These are phyloP conservation scores for Dothistroma pini DNA, from an alignment of 2,329 filamentous ascomycete species.

Conservation along the genomic window DNA sequence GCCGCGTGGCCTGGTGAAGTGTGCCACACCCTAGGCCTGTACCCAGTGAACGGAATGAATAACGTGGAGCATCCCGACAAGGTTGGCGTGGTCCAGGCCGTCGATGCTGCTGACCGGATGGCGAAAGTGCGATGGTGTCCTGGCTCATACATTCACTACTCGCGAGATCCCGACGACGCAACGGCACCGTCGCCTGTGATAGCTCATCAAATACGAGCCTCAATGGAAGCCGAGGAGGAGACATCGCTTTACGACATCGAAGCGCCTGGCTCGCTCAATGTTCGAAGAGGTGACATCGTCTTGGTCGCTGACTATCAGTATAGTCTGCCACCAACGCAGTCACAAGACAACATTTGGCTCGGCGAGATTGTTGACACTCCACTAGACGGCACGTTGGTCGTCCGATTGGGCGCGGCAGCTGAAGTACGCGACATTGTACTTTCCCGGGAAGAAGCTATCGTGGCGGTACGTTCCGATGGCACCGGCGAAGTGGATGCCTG, in stretches of 20 bases:
- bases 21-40: conserved; percentile 26
- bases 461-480: conserved; percentile 43
- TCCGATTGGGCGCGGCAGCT: conserved; percentile 52
- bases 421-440: conserved; percentile 51
- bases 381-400: conserved; percentile 50
- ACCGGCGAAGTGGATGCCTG: conserved; percentile 25
- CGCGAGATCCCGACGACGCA: conserved; percentile 47
- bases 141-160: conserved; percentile 55
- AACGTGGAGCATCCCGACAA: conserved; percentile 39
- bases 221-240: conserved; percentile 40
- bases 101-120: conserved; percentile 54
- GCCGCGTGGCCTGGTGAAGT: conserved; percentile 57
- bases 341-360: conserved; percentile 46
- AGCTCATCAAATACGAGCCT: conserved; percentile 17
- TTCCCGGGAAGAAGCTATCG: conserved; percentile 46
- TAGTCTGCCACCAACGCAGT: conserved; percentile 3
- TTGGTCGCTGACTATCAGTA: conserved; percentile 35
- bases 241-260: conserved; percentile 58
- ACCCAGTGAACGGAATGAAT: conserved; percentile 14
- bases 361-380: conserved; percentile 55
- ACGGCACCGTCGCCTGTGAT: conserved; percentile 33
- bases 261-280: conserved; percentile 47
- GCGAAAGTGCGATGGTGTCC: conserved; percentile 54
- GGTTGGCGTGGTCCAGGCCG: conserved; percentile 56
- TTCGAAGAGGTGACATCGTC: conserved; percentile 52